Base-by-base conservation (phyloP, 768 basidiomycete species). In the Saitozyma sp. region DNA sequence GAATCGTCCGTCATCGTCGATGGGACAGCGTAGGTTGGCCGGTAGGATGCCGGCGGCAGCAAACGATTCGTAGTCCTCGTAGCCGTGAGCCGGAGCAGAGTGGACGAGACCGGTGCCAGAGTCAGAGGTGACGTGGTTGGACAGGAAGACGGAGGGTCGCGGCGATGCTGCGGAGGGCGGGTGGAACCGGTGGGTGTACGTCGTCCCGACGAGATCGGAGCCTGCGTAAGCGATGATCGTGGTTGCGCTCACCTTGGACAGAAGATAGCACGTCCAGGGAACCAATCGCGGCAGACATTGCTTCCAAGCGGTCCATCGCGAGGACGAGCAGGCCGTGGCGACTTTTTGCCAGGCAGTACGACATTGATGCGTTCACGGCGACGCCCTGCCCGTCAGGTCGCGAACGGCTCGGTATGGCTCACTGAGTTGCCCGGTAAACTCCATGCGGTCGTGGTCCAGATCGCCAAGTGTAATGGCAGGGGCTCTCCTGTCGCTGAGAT, bases 361-460 rank as follows among this genome's bases (percentile, higher is more conserved):
- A 77, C 69, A 95, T 82, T 1, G 89, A 87, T 1, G 84, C 82
- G 68, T 93, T 84, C 4, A 95, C 87, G 6, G 92, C 90, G 52
- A 98, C 90, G n/a, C 88, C 93, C 94, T 95, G 62, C 9, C 40
- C 29, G 50, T 49, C 42, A 60, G 45, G 29, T 29, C 2, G 29
- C 29, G 29, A 50, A 43, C 8, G 20, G 13, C 45, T 45, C 62
- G 29, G 17, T 50, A 17, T 41, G 16, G 63, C 84, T 48, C 68
- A 92, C 93, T 89, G 93, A 92, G 73, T 99, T 98, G 1, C 92
- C 91, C 6, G 90, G 92, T 52, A 98, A 81, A 5, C 92, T 98
- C 95, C 95, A 99, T 1, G 95, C 91, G 0, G 95, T 98, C 4
- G 95, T 98, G 2, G 95, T 98, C 95, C 95, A 99, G 5, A 95